Evolutionary conservation across 2,329 filamentous ascomycete species (phyloP).

Genomic region (Leptographium radiaticola): DNA sequence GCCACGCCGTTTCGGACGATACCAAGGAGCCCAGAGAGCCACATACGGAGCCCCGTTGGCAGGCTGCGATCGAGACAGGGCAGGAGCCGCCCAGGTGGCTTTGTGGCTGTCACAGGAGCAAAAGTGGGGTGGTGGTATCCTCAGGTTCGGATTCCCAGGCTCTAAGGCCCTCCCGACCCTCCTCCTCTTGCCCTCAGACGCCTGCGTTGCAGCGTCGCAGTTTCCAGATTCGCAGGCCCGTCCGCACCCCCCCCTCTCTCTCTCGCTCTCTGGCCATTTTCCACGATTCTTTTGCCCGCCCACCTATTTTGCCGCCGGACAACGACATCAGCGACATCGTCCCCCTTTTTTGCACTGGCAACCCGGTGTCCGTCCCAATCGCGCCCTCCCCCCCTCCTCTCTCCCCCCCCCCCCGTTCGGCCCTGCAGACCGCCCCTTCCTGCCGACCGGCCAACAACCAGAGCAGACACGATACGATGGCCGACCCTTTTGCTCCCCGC

Average conservation of each 20-base stretch:
- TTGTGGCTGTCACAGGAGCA: neutral
- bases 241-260: neutral
- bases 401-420: neutral
- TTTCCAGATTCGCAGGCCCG: neutral
- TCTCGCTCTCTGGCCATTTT: neutral
- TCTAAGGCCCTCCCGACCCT: neutral
- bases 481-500: slow-evolving; percentile 49
- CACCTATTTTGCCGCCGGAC: neutral
- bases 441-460: too few species aligned
- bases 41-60: too few species aligned
- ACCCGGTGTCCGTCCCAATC: neutral
- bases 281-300: neutral
- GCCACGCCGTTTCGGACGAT: too few species aligned
- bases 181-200: neutral
- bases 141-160: neutral
- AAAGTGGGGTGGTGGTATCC: neutral
- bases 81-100: neutral
- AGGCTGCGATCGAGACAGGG: neutral
- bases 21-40: too few species aligned
- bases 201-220: neutral
- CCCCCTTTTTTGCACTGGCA: neutral
- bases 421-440: neutral
- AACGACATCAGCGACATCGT: neutral
- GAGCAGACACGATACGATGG: slow-evolving; percentile 28
- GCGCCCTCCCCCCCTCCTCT: neutral